Evolutionary conservation across 352 stramenopile genomes (phyloP).

Genomic region (Globisporangium uncinulatum): DNA sequence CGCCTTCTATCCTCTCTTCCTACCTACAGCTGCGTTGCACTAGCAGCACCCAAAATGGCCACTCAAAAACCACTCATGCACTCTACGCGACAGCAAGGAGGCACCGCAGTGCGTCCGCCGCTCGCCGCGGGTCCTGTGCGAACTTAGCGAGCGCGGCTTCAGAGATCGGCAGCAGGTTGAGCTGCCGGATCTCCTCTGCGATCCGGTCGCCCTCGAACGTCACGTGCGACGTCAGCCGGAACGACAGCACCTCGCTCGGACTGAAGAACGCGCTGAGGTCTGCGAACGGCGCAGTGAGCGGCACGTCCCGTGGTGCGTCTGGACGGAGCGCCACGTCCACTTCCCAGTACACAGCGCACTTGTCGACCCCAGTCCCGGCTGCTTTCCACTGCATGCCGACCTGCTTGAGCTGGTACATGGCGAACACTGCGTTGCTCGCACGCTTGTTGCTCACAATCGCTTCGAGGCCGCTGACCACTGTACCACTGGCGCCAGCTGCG

Average conservation of each 20-base stretch:
- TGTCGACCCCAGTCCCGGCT: constrained; percentile 36
- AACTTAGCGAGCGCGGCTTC: constrained; percentile 48
- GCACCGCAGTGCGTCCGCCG: constrained; percentile 46
- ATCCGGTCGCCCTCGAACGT: constrained; percentile 80
- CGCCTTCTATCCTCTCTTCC: no score
- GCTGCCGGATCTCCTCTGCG: constrained; percentile 69
- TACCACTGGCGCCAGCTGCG: constrained; percentile 47
- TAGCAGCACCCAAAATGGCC: no score
- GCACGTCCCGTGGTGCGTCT: constrained; percentile 44
- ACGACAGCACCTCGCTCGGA: constrained; percentile 47
- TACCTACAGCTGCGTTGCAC: no score
- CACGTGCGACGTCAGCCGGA: constrained; percentile 72
- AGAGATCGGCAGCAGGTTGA: constrained; percentile 59
- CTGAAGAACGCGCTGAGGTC: constrained; percentile 49
- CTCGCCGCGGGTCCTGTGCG: constrained; percentile 44
- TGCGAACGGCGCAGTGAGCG: constrained; percentile 56
- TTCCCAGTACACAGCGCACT: constrained; percentile 73
- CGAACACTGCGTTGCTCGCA: constrained; percentile 53
- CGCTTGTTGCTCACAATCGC: constrained; percentile 63
- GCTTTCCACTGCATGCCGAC: constrained; percentile 77
- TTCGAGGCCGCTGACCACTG: constrained; percentile 41
- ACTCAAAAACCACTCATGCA: no score
- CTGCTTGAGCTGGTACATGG: constrained; percentile 79
- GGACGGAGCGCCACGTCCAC: constrained; percentile 52
- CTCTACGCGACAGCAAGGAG: constrained; percentile 28